Base-by-base conservation (phyloP, 495 filamentous ascomycete species). In the Chaetomium cochliodes region DNA sequence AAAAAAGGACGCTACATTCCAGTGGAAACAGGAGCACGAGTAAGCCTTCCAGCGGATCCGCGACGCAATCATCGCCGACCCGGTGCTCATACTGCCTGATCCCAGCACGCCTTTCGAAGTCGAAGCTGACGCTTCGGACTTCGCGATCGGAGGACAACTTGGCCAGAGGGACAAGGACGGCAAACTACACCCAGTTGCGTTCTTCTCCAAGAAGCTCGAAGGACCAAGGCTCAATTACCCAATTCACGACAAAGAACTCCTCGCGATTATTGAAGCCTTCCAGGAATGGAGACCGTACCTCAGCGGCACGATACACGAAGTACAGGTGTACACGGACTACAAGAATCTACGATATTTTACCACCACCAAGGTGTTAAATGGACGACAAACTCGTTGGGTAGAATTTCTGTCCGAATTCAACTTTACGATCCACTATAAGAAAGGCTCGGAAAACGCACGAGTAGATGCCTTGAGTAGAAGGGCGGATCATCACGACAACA, bases 381-480 rank as follows among this genome's bases (percentile, higher is more conserved):
- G 63, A 26, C 25, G 65, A 58, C 58, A 77, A 67, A 68, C 63
- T 5, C 3, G 62, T 33, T 77, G 62, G 63, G 44, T 53, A 2
- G 55, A 72, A 44, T 69, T 66, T 52, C 55, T 80, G 5, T 65
- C 46, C 0, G 1, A 60, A 25, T 77, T 74, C 61, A 68, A 79
- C 46, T 78, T 79, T 13, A 7, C 8, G 3, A 73, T 76, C 55
- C 28, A 62, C 25, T 72, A 77, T 59, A 23, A 57, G 16, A 58
- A 58, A 15, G 63, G 68, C 42, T 30, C 28, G 55, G 30, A 70
- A 53, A 55, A 65, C 13, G 16, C 63, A 44, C 30, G 41, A 58
- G 52, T 47, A 6, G 50, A 74, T 54, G 62, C 28, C 16, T 58
- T 67, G 15, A 65, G 56, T 25, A 58, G 44, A 18, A 18, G 56